Evolutionary conservation across 345 rosid genomes (phyloP).

Genomic region (Cardamine resedifolia): DNA sequence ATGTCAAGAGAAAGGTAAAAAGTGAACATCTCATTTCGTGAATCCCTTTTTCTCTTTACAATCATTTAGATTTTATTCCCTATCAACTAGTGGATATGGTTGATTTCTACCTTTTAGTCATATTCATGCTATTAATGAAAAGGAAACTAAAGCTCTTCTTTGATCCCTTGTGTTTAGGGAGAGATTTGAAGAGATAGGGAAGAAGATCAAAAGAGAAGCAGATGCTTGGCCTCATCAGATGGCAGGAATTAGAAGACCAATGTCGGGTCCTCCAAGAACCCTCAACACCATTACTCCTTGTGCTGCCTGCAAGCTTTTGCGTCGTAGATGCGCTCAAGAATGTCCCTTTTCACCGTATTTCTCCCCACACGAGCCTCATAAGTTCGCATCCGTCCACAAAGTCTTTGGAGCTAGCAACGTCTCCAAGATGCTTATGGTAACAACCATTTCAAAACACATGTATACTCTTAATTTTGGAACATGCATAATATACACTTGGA

Average conservation of each 20-base stretch:
- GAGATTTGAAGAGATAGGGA: constrained; percentile 81
- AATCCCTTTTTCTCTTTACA: constrained; percentile 1
- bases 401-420: constrained; percentile 98
- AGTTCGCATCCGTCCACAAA: constrained; percentile 91
- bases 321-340: constrained; percentile 93
- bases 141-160: constrained; percentile 4
- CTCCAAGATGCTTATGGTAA: constrained; percentile 91
- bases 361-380: constrained; percentile 95
- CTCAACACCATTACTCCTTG: constrained; percentile 93
- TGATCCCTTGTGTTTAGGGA: constrained; percentile 44
- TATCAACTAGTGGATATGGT: constrained; percentile 26
- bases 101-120: constrained; percentile 23
- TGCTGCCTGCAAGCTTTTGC: constrained; percentile 92
- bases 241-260: constrained; percentile 77
- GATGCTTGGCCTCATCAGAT: constrained; percentile 64
- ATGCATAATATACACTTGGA: not conserved
- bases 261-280: constrained; percentile 74
- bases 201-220: constrained; percentile 80
- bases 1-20: constrained; percentile 93
- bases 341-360: constrained; percentile 97
- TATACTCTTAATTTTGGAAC: not conserved
- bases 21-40: constrained; percentile 29
- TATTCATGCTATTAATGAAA: constrained; percentile 21
- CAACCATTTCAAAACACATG: constrained; percentile 3
- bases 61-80: constrained; percentile 7